Evolutionary conservation across 371 early-diverging fungal species (phyloP), one percentile per base, ranked within the genome.

Genomic region (Mucor piriformis): DNA sequence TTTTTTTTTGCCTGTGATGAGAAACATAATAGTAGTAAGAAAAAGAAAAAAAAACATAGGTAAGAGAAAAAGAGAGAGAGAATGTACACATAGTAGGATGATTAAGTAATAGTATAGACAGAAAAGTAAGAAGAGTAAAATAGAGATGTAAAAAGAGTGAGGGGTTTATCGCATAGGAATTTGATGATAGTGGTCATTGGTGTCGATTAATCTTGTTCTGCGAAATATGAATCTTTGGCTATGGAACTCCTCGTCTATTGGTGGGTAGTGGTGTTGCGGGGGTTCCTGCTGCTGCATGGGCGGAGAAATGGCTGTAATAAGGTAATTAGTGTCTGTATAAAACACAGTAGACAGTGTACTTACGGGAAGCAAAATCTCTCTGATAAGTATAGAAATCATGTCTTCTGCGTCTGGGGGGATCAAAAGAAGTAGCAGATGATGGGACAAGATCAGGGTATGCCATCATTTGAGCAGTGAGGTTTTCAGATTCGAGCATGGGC

Each of bases 401-500:
- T 52, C 60, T 40, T 2, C 51, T 25, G 16, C 51, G 42, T 51
- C 59, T 50, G 43, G 50, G 33, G 24, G 50, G 59, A 6, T 59
- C 59, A 27, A 33, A 33, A 15, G 32, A 44, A 23, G 55, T 16
- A 21, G 23, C 21, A 21, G 55, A 25, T 11, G 54, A 15, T 33
- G 47, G 24, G 38, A 50, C 54, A 18, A 54, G 33, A 20, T 68
- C 68, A 16, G 68, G 68, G 43, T 68, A 63, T 11, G 57, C 47
- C 63, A 68, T 68, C 55, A 55, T 63, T 48, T 63, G 68, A 21
- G 68, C 55, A 49, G 51, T 56, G 5, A 63, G 20, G 15, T 67
- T 63, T 49, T 77, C 78, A 25, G 78, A 72, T 54, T 77, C 78
- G 6, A 77, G 37, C 74, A 81, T 75, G 33, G 77, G 86, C 44